Evolutionary conservation across 208 protist species (phyloP).

Genomic region (Trichomonas vaginalis): DNA sequence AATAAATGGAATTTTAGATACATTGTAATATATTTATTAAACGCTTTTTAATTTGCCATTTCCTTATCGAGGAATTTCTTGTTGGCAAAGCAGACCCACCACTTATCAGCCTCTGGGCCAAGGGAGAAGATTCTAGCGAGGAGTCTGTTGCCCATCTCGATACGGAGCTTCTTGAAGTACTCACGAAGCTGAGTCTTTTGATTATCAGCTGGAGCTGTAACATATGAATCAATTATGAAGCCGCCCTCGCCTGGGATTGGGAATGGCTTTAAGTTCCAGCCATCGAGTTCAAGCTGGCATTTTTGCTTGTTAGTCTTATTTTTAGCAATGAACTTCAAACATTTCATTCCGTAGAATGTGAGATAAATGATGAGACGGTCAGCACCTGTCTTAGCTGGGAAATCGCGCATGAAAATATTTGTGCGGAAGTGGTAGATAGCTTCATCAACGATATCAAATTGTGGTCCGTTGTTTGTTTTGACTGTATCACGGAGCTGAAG

Average conservation of each 20-base stretch:
- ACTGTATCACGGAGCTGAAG: background rate
- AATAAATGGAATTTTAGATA: too few relatives aligned
- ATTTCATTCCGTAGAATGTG: background rate
- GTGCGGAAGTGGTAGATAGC: background rate
- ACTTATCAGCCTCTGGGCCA: background rate
- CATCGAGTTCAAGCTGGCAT: background rate
- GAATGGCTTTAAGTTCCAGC: background rate
- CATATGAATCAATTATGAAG: background rate
- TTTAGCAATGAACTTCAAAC: background rate
- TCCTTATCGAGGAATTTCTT: background rate
- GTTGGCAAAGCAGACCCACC: background rate
- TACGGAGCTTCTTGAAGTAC: background rate
- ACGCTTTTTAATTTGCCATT: conserved; percentile 13
- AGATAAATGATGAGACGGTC: background rate
- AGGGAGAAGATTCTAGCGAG: background rate
- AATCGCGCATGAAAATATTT: conserved; percentile 14
- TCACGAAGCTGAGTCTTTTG: background rate
- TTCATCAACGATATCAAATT: conserved; percentile 9
- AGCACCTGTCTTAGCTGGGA: background rate
- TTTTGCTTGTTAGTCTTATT: background rate
- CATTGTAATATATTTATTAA: too few relatives aligned
- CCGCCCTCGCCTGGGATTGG: background rate
- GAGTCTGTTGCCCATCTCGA: background rate
- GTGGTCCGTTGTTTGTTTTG: background rate
- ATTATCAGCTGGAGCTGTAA: background rate